Conservation (phyloP, 73 alveolate genomes). For the Loxodes magnus region DNA sequence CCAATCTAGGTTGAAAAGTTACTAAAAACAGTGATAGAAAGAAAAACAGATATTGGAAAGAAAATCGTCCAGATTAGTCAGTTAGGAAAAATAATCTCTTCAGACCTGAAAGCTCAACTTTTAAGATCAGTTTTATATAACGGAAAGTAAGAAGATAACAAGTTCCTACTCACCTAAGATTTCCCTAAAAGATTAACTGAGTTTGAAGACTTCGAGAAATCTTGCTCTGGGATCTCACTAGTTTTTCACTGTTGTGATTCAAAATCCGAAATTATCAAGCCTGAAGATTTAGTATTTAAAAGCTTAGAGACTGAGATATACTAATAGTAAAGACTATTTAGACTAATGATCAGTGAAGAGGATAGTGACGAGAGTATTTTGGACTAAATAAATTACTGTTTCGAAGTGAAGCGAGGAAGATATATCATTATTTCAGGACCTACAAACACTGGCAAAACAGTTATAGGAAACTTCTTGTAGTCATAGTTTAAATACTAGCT, state of each 20-base stretch:
- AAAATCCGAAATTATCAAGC: background rate
- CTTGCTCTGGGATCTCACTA: constrained; percentile 38
- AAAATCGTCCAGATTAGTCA: constrained; percentile 25
- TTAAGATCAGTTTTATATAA: constrained; percentile 33
- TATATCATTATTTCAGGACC: background rate
- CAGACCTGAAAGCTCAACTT: constrained; percentile 32
- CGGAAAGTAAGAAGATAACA: constrained; percentile 19
- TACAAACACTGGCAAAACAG: constrained; percentile 1
- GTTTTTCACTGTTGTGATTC: constrained; percentile 26
- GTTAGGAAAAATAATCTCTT: constrained; percentile 49
- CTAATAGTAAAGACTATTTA: no score
- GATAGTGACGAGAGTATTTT: background rate
- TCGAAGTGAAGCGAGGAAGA: background rate
- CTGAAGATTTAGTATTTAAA: no score
- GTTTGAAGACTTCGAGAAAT: constrained; percentile 38
- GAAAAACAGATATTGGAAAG: constrained; percentile 43
- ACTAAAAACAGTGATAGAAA: constrained; percentile 26
- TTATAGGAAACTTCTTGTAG: background rate
- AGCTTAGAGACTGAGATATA: no score
- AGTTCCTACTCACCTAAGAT: constrained; percentile 22
- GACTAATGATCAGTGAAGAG: no score
- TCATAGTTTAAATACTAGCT: background rate
- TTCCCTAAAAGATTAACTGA: constrained; percentile 49
- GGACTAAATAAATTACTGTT: no score
- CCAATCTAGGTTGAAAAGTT: constrained; percentile 27